These are phyloP conservation scores for Setomelanomma holmii DNA, from an alignment of 2,329 filamentous ascomycete genomes.

Conservation along the genomic window DNA sequence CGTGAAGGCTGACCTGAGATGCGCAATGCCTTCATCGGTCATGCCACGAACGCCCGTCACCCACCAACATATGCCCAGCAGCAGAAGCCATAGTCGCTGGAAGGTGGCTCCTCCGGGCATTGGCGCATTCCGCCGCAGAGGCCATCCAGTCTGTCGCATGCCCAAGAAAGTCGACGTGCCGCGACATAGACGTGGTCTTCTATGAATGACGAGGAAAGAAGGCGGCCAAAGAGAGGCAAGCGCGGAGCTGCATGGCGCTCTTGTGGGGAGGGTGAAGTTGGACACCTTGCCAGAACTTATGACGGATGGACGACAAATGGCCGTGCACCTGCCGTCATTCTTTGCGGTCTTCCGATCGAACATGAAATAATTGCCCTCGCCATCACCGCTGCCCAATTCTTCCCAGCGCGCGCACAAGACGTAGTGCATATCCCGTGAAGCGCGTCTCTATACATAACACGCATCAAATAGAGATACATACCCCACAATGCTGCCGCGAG, in stretches of 20 bases:
- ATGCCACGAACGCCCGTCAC: conserved; percentile 50
- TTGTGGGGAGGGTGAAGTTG: conserved; percentile 2
- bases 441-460: neutral
- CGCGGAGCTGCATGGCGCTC: conserved; percentile 11
- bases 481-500: conserved; percentile 44
- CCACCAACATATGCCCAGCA: conserved; percentile 41
- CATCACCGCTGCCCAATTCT: neutral
- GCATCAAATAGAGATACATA: neutral
- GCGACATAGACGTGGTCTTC: conserved; percentile 41
- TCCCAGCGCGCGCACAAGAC: neutral
- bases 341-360: conserved; percentile 6
- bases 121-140: conserved; percentile 34
- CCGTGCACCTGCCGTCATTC: conserved; percentile 4
- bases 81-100: conserved; percentile 40
- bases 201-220: neutral
- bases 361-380: conserved; percentile 9
- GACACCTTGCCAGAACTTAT: conserved; percentile 20
- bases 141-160: conserved; percentile 47
- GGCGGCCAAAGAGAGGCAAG: conserved; percentile 1
- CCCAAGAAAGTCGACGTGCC: conserved; percentile 34
- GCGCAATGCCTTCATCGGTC: conserved; percentile 51
- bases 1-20: conserved; percentile 42
- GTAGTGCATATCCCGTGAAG: neutral
- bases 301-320: conserved; percentile 2
- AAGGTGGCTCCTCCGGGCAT: conserved; percentile 28